A percentile compares a stretch with the other conserved stretches of the same genome.
phyloP scores from a whole-genome alignment of 768 basidiomycete species.

The Terana coerulea region DNA sequence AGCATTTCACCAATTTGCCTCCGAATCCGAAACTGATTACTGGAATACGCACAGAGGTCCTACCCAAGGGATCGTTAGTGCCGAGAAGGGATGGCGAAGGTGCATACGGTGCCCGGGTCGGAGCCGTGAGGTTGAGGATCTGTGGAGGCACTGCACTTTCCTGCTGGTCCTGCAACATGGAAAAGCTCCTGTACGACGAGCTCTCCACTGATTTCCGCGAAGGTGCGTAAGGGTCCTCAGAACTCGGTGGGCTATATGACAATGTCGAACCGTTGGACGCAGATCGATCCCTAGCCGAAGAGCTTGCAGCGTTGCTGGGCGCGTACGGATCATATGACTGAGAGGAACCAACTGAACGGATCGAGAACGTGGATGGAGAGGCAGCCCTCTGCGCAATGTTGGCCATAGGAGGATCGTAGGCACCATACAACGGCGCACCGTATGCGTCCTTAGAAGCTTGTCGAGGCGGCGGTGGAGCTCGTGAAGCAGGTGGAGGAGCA shows the following conservation, averaged over 20 bases:
- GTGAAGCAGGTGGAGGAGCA: neutral
- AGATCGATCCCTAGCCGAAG: conserved; percentile 9
- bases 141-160: conserved; percentile 9
- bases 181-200: conserved; percentile 9
- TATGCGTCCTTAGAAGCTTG: neutral
- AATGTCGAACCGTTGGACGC: conserved; percentile 12
- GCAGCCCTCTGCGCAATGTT: conserved; percentile 27
- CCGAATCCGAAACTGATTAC: conserved; percentile 91
- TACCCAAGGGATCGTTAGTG: conserved; percentile 76
- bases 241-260: neutral
- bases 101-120: conserved; percentile 60
- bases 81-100: conserved; percentile 83
- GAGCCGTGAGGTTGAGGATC: conserved; percentile 24
- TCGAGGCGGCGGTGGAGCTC: neutral
- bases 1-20: conserved; percentile 87
- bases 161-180: neutral
- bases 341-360: conserved; percentile 18
- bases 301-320: conserved; percentile 2
- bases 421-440: neutral
- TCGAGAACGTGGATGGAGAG: conserved; percentile 25
- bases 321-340: conserved; percentile 19
- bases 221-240: conserved; percentile 16
- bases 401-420: conserved; percentile 9
- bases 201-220: conserved; percentile 12
- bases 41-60: conserved; percentile 69